Base-by-base conservation (phyloP, 2,329 filamentous ascomycete species). In the Aspergillus viridinutans region DNA sequence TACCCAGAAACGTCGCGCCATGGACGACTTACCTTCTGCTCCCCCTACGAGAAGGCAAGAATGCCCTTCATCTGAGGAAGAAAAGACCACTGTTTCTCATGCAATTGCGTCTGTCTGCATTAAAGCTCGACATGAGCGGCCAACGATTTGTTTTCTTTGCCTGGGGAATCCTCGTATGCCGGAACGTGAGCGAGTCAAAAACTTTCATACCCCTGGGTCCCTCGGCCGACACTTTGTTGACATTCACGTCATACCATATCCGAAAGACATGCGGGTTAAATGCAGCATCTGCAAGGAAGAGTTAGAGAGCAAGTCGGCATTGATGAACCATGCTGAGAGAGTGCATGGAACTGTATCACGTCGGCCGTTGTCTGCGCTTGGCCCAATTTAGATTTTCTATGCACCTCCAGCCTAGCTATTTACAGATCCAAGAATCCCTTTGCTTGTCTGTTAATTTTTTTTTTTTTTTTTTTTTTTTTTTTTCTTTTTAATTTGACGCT, bases 141-240 rank as follows among this genome's bases (percentile, higher is more conserved):
- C 57, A 35, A 64, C 50, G 32, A 63, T 66, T 40, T 67, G 60
- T 53, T 67, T 66, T 53, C 58, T 66, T 21, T 67, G 56, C 38
- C 47, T 66, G 54, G 40, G 57, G 48, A 64, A 60, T 54, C 1
- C 58, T 56, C 38, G 35, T n/a, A 49, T 63, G 35, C 63, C 52
- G 32, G 53, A 54, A 51, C 51, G 3, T n/a, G 50, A 64, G 40
- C 60, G 58, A 23, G 29, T 64, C 14, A 35, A 26, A 48, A 60
- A 28, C 23, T 62, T 55, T 53, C 54, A 50, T 48, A 67, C 60
- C 32, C 49, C 63, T 29, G 61, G 62, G n/a, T 66, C 65, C 25
- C 63, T 66, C 35, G 58, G 58, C 50, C 58, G 59, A 58, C 57
- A 63, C 57, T 64, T 67, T 52, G 55, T 64, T 51, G 57, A 61